These are phyloP conservation scores for Debaryomycetaceae sp. DNA, from an alignment of 1,139 yeast species.

Conservation along the genomic window DNA sequence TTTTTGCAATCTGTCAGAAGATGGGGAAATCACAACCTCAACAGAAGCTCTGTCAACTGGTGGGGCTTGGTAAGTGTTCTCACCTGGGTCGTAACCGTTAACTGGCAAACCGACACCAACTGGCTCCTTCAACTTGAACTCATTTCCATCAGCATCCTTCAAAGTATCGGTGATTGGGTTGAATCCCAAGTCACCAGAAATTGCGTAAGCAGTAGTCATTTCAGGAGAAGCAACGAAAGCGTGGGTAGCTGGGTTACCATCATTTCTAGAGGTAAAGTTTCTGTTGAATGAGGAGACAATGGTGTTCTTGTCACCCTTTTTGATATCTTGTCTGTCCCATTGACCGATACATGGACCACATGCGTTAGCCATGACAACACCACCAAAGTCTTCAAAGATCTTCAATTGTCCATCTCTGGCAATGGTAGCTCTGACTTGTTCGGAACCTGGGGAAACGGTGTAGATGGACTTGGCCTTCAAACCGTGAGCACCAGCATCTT, in stretches of 20 bases:
- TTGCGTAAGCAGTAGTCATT: slow-evolving; percentile 92
- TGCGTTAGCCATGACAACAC: slow-evolving; percentile 94
- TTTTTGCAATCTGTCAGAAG: slow-evolving; percentile 60
- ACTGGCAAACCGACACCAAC: slow-evolving; percentile 90
- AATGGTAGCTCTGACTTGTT: slow-evolving; percentile 97
- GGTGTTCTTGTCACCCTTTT: slow-evolving; percentile 98
- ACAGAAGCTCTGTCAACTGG: slow-evolving; percentile 82
- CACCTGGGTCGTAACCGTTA: slow-evolving; percentile 92
- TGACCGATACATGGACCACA: slow-evolving; percentile 99
- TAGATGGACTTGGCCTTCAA: slow-evolving; percentile 84
- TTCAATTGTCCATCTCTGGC: slow-evolving; percentile 94
- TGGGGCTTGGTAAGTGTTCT: slow-evolving; percentile 96
- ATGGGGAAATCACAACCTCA: slow-evolving; percentile 74
- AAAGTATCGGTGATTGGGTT: slow-evolving; percentile 96
- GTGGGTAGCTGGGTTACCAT: slow-evolving; percentile 97
- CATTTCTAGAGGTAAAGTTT: slow-evolving; percentile 98
- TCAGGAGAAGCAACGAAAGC: slow-evolving; percentile 99
- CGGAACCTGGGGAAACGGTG: slow-evolving; percentile 98
- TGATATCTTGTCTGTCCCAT: slow-evolving; percentile 97
- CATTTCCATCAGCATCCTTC: slow-evolving; percentile 92
- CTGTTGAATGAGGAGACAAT: slow-evolving; percentile 98
- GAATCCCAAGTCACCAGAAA: slow-evolving; percentile 97
- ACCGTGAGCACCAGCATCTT: slow-evolving; percentile 90
- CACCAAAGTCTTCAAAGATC: slow-evolving; percentile 90
- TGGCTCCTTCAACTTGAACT: slow-evolving; percentile 90